Evolutionary conservation across 768 basidiomycete genomes (phyloP), one percentile per base, ranked within the genome.

Genomic region (Tephrocybe sp.): DNA sequence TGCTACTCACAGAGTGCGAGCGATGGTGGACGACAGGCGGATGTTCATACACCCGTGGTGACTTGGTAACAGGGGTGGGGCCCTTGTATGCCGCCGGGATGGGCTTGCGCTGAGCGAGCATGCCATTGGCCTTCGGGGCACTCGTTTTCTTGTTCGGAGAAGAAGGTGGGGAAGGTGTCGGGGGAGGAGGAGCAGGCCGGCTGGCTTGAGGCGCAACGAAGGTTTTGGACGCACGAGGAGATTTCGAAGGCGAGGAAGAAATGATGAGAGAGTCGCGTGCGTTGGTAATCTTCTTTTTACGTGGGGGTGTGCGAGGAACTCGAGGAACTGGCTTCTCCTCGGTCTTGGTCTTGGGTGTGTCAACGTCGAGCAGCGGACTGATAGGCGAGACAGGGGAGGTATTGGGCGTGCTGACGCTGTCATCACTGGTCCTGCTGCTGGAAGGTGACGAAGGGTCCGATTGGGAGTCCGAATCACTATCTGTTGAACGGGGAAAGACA

Each of bases 401-500:
- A 24, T 40, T 27, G 7, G 42, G 49, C 19, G 40, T 47, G n/a
- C 9, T 28, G 21, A 47, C 43, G 9, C 36, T 34, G 1, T 54
- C 47, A 4, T 45, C 47, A 21, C 35, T 44, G 19, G 49, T 51
- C 45, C n/a, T 38, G 1, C 18, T 16, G 19, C 13, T 27, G 19
- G 43, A 26, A 16, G 51, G 31, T 6, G 37, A 25, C 12, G 44
- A 46, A 19, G 39, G 31, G 12, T 53, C 48, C 7, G 48, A 51
- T 1, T 19, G 38, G 13, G 51, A 36, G 1, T 55, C 56, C 3
- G 36, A 44, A 6, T 46, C 44, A 16, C 24, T 34, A 22, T 47
- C 53, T 9, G 30, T 2, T 4, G 55, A 22, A 8, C 24, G 37
- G 3, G 82, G 75, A 64, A 86, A 87, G 42, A 88, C 80, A 25